Conservation (phyloP, 2,329 filamentous ascomycete species). For the Diaporthe capsici region DNA sequence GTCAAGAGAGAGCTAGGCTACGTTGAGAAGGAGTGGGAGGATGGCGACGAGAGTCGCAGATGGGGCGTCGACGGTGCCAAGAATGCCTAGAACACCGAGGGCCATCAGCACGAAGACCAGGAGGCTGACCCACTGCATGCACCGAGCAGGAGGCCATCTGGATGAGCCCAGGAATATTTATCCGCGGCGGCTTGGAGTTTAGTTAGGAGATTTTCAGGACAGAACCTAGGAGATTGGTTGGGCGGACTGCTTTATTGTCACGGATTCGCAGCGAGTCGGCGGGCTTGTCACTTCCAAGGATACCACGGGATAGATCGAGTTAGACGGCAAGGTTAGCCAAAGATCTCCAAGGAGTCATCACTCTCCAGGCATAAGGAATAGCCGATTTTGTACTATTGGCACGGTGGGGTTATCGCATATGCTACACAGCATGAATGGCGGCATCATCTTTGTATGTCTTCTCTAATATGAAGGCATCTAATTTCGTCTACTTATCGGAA, state of each 20-base stretch:
- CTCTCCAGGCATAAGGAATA: not conserved
- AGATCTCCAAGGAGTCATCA: not conserved
- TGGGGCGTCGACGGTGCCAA: slow-evolving; percentile 74
- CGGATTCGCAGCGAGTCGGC: slow-evolving; percentile 14
- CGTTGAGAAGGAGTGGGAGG: slow-evolving; percentile 85
- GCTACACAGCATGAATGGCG: not conserved
- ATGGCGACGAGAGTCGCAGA: slow-evolving; percentile 85
- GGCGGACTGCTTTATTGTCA: slow-evolving; percentile 13
- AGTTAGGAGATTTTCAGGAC: not conserved
- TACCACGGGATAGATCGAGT: slow-evolving; percentile 41
- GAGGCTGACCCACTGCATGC: not conserved
- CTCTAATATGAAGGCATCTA: not conserved
- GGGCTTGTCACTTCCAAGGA: slow-evolving; percentile 26
- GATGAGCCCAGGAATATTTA: not conserved
- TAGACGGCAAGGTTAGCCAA: slow-evolving; percentile 28
- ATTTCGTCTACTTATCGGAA: not conserved
- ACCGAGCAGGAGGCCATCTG: not conserved
- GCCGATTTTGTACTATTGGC: not conserved
- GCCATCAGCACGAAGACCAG: not conserved
- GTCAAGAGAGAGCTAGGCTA: slow-evolving; percentile 92
- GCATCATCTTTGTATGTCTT: not conserved
- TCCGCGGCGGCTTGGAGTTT: not conserved
- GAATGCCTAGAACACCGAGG: slow-evolving; percentile 25
- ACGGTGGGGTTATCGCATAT: not conserved
- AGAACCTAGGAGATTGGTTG: not conserved